These are phyloP conservation scores for Cyamopsis tetragonoloba DNA, from an alignment of 306 rosid species.

Conservation along the genomic window DNA sequence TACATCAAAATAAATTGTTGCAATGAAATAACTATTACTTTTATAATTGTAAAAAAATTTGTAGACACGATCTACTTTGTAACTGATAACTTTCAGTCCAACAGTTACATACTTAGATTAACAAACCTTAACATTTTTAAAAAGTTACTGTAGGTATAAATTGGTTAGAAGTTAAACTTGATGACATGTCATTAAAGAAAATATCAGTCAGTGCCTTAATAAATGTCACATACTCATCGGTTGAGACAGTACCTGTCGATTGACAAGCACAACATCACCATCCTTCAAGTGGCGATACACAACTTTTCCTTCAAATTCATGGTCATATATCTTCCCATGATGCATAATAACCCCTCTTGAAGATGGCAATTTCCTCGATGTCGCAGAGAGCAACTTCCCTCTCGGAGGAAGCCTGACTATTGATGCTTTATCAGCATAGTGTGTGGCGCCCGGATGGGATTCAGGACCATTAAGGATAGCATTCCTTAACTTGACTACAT, in stretches of 20 bases:
- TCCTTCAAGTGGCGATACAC: constrained; percentile 89
- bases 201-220: neutral
- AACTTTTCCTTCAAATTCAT: constrained; percentile 75
- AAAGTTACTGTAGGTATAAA: no score
- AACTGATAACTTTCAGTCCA: no score
- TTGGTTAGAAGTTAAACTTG: no score
- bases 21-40: no score
- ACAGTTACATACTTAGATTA: no score
- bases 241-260: constrained; percentile 73
- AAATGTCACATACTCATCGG: neutral
- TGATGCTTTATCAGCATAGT: constrained; percentile 56
- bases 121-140: no score
- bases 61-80: no score
- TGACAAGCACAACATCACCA: constrained; percentile 94
- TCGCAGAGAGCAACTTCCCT: constrained; percentile 40
- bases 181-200: neutral
- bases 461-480: constrained; percentile 77
- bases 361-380: constrained; percentile 67
- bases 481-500: constrained; percentile 60
- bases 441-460: constrained; percentile 90
- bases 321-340: constrained; percentile 52
- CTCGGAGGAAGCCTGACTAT: constrained; percentile 40
- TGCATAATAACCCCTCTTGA: constrained; percentile 68
- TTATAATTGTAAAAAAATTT: no score
- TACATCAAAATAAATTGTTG: no score